Conservation (phyloP, 2,329 filamentous ascomycete genomes). For the Herpotrichia juniperi region DNA sequence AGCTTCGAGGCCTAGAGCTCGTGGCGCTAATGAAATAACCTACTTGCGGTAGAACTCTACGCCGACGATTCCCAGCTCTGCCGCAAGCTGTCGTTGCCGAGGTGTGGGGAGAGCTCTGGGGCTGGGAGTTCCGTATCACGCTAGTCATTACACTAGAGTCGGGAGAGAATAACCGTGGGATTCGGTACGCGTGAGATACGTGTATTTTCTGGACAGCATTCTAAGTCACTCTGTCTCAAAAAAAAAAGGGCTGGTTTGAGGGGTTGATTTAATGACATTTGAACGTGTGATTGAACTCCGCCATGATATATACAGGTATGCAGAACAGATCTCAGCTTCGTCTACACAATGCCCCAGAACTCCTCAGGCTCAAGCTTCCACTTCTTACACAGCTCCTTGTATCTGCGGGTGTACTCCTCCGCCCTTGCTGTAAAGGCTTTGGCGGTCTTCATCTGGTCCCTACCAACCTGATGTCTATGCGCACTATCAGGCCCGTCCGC, state of each 20-base stretch:
- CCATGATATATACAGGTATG: slow-evolving; percentile 1
- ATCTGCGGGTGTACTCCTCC: slow-evolving; percentile 41
- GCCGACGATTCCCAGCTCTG: slow-evolving; percentile 7
- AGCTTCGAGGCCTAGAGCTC: neutral
- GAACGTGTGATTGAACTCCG: too few species aligned
- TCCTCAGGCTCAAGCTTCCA: slow-evolving; percentile 38
- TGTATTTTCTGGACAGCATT: neutral
- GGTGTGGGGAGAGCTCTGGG: slow-evolving; percentile 14
- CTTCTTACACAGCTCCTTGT: slow-evolving; percentile 42
- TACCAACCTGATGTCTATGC: slow-evolving; percentile 50
- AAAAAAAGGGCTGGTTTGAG: neutral
- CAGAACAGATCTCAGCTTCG: neutral
- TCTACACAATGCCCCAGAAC: slow-evolving; percentile 35
- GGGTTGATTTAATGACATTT: neutral
- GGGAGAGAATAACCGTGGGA: slow-evolving; percentile 22
- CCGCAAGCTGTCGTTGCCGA: slow-evolving; percentile 16
- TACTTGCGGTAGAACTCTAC: neutral
- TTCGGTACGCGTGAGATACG: slow-evolving; percentile 9
- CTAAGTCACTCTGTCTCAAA: neutral
- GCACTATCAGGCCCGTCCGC: slow-evolving; percentile 51
- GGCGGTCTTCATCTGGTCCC: slow-evolving; percentile 51
- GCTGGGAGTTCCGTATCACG: slow-evolving; percentile 13
- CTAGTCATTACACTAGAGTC: slow-evolving; percentile 12
- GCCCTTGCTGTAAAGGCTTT: slow-evolving; percentile 41
- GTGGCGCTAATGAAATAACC: neutral